Conservation (phyloP, 306 rosid genomes). For the Erythrophleum fordii region DNA sequence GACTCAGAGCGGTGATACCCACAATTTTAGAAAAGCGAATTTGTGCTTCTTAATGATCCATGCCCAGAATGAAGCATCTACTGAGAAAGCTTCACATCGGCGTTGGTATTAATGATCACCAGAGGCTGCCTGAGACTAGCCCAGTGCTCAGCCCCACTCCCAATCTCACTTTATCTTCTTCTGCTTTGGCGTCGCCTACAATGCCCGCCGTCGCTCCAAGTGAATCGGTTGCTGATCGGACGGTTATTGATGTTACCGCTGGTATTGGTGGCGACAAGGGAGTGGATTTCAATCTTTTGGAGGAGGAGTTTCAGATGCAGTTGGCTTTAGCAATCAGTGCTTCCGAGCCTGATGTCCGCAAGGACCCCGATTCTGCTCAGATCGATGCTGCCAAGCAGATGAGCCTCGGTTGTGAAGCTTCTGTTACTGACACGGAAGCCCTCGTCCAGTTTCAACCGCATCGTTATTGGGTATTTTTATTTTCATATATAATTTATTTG, state of each 20-base stretch:
- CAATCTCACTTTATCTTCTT: conserved; percentile 40
- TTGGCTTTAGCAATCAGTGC: conserved; percentile 98
- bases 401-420: conserved; percentile 81
- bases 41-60: conserved; percentile 59
- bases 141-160: conserved; percentile 48
- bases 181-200: conserved; percentile 48
- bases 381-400: conserved; percentile 99
- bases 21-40: neutral
- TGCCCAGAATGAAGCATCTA: conserved; percentile 96
- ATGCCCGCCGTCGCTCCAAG: conserved; percentile 49
- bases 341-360: conserved; percentile 78
- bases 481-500: neutral
- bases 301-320: conserved; percentile 98
- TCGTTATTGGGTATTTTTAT: conserved; percentile 71
- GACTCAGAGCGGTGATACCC: neutral
- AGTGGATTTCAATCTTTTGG: conserved; percentile 71
- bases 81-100: conserved; percentile 99
- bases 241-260: conserved; percentile 34
- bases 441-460: conserved; percentile 75
- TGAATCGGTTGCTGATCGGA: conserved; percentile 57
- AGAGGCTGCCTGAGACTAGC: conserved; percentile 50
- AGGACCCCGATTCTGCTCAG: conserved; percentile 89
- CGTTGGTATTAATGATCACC: conserved; percentile 71
- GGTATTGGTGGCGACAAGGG: conserved; percentile 37
- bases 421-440: conserved; percentile 53